Base-by-base conservation (phyloP, 2,329 filamentous ascomycete genomes). In the Verticillium isaacii region DNA sequence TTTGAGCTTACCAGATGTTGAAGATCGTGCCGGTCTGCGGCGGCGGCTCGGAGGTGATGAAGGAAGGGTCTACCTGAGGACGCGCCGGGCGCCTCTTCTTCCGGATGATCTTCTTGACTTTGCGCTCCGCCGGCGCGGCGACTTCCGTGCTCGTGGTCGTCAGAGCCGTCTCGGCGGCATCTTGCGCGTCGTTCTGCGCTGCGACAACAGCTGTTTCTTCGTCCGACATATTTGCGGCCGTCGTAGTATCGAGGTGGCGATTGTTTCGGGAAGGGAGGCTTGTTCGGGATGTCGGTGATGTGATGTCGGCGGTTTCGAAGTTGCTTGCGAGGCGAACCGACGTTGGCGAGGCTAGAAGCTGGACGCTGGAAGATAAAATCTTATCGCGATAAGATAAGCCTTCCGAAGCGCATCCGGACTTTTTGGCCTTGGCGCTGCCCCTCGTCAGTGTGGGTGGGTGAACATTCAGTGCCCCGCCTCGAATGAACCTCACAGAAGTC, bases 11-110 rank as follows among this genome's bases (percentile, higher is more conserved):
- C 94, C 93, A 97, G 71, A 96, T 96, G 77, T 99, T 99, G 83
- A 95, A 99, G 62, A 93, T 92, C 0, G 92, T 96, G 60, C 95
- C 95, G 0, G 94, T 98, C 71, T 98, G 93, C 1, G 92, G 91
- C 17, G 93, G 92, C 4, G 91, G 90, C 69, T 97, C 92, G 37
- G 89, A 89, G 69, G 90, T 91, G 77, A 96, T 85, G 54, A 89
- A 89, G 50, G 89, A 87, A 1, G 93, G 87, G 71, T 99, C 95
- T 70, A 97, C 89, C 78, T 99, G 95, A 0, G 91, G 90, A 63
- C 94, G 88, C 56, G 95, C 95, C 36, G 95, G 95, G 45, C 93
- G 85, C 71, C 90, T 89, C 81, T 97, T 97, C 73, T 91, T 93
- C 66, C 93, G 88, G 68, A 97, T 90, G 68, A 98, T 92, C 80